These are phyloP conservation scores for Colletotrichum acutatum DNA, from an alignment of 2,329 filamentous ascomycete genomes.

Conservation along the genomic window DNA sequence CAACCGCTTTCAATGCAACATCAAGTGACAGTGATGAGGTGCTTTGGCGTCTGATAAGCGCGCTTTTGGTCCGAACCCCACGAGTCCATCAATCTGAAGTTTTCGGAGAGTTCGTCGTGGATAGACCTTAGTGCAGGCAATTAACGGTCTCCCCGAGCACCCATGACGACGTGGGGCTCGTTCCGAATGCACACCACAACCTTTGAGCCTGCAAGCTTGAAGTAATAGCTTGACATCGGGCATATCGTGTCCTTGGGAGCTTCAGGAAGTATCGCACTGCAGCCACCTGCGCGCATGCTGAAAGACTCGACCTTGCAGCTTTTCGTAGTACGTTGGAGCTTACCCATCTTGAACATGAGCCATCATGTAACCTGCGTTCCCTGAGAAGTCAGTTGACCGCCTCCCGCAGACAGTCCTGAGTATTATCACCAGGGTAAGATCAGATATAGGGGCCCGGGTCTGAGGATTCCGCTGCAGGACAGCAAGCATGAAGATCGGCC, in stretches of 20 bases:
- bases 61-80: not conserved
- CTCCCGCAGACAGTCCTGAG: not conserved
- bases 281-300: not conserved
- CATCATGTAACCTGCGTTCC: not conserved
- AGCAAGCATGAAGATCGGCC: conserved; percentile 35
- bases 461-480: conserved; percentile 34
- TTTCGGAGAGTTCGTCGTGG: not conserved
- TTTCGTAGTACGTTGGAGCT: not conserved
- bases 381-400: not conserved
- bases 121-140: not conserved
- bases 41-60: not conserved
- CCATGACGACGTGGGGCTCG: conserved; percentile 18
- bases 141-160: conserved; percentile 20
- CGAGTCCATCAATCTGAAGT: conserved; percentile 17
- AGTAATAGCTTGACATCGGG: not conserved
- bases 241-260: not conserved
- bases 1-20: conserved; percentile 18
- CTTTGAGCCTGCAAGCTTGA: not conserved
- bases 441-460: conserved; percentile 35
- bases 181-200: conserved; percentile 24
- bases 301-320: not conserved
- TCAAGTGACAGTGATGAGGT: not conserved
- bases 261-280: not conserved
- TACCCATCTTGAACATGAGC: not conserved
- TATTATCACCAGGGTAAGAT: conserved; percentile 32